These are phyloP conservation scores for Madurella fahalii DNA, from an alignment of 2,329 filamentous ascomycete species.

Conservation along the genomic window DNA sequence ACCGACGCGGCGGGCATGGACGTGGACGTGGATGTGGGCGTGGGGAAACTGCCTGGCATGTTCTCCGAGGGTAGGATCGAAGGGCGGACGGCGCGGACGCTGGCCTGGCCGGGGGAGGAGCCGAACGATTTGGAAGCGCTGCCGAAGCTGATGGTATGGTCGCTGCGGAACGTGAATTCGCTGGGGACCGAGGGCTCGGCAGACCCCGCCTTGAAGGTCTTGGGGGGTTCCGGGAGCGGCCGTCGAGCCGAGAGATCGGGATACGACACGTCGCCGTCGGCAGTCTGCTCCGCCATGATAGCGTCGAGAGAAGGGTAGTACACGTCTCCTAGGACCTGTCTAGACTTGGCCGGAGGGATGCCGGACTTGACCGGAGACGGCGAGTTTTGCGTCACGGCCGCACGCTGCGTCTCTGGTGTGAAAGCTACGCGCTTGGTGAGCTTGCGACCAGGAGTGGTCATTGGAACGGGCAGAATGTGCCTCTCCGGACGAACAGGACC, in stretches of 20 bases:
- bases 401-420: slow-evolving; percentile 62
- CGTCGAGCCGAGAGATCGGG: slow-evolving; percentile 22
- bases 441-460: slow-evolving; percentile 66
- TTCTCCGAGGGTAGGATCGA: slow-evolving; percentile 42
- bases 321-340: slow-evolving; percentile 27
- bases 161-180: slow-evolving; percentile 62
- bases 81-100: slow-evolving; percentile 55
- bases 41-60: slow-evolving; percentile 57
- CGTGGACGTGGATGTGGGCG: slow-evolving; percentile 27
- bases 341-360: slow-evolving; percentile 36
- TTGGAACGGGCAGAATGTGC: slow-evolving; percentile 47
- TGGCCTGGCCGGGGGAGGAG: slow-evolving; percentile 54
- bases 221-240: slow-evolving; percentile 28
- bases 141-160: slow-evolving; percentile 59
- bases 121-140: slow-evolving; percentile 51
- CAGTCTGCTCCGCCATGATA: slow-evolving; percentile 26
- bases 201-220: slow-evolving; percentile 16
- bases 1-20: neutral
- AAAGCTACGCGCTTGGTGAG: slow-evolving; percentile 73
- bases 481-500: slow-evolving; percentile 45
- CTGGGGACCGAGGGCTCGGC: slow-evolving; percentile 45
- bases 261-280: slow-evolving; percentile 26
- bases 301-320: slow-evolving; percentile 34
- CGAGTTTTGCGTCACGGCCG: slow-evolving; percentile 43
- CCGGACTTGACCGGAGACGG: slow-evolving; percentile 54